These are phyloP conservation scores for Thalassiosira sp. DNA, from an alignment of 352 stramenopile species.

Conservation along the genomic window DNA sequence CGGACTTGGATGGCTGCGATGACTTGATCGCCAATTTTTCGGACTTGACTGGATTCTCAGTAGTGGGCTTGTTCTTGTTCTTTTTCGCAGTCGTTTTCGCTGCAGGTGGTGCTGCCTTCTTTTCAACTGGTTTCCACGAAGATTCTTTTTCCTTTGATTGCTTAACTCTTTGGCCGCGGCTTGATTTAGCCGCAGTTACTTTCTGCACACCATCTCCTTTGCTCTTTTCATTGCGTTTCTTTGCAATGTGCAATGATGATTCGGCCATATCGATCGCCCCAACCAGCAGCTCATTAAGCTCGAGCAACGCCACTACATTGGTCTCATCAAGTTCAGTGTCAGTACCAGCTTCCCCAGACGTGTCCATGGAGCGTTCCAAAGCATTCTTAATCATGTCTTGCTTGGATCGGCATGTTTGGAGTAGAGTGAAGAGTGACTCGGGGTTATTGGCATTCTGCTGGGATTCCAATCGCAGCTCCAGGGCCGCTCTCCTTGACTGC, in stretches of 20 bases:
- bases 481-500: conserved; percentile 7
- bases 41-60: not conserved
- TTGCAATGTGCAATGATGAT: conserved; percentile 1
- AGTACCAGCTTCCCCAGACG: not conserved
- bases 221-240: not conserved
- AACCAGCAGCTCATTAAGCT: conserved; percentile 23
- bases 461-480: conserved; percentile 18
- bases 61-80: not conserved
- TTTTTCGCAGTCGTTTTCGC: not conserved
- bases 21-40: conserved; percentile 7
- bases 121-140: not conserved
- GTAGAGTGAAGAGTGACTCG: conserved; percentile 5
- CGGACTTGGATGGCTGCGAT: no score
- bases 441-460: conserved; percentile 12
- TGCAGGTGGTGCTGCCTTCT: not conserved
- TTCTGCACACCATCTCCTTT: not conserved
- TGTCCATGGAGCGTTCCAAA: conserved; percentile 19
- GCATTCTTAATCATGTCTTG: conserved; percentile 6
- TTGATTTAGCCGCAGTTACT: not conserved
- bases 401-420: conserved; percentile 13
- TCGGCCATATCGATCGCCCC: conserved; percentile 16
- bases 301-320: conserved; percentile 16
- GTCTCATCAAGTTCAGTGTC: conserved; percentile 13
- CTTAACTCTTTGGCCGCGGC: not conserved
- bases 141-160: not conserved